Evolutionary conservation across 495 filamentous ascomycete species (phyloP).

Genomic region (Copromyces sp.): DNA sequence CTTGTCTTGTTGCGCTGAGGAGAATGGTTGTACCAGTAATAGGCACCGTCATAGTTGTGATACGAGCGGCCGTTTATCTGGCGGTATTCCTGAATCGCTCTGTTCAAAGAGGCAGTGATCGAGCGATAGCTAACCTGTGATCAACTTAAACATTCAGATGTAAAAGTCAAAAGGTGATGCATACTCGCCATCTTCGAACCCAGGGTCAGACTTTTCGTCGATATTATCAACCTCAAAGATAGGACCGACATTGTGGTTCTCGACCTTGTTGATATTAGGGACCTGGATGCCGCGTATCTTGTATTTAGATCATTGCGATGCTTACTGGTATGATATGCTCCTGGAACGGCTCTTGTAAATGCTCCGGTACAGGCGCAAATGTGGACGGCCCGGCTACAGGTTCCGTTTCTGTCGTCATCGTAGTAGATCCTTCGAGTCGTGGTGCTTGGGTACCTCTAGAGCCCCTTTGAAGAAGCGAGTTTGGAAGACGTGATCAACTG

Average conservation of each 20-base stretch:
- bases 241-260: neutral
- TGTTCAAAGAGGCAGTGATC: neutral
- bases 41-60: neutral
- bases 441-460: neutral
- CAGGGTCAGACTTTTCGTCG: neutral
- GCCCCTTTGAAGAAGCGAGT: neutral
- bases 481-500: neutral
- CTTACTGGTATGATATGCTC: neutral
- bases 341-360: neutral
- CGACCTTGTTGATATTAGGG: neutral
- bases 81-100: neutral
- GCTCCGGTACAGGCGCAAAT: neutral
- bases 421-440: neutral
- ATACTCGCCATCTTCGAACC: neutral
- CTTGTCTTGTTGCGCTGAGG: neutral
- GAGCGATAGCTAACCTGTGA: neutral
- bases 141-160: neutral
- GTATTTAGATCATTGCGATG: neutral
- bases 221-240: neutral
- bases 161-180: neutral
- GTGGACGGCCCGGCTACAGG: neutral
- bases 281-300: neutral
- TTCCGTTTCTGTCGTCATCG: neutral
- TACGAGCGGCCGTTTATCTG: neutral
- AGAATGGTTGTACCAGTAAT: neutral